A percentile compares a stretch with the other conserved stretches of the same genome.
Conservation (phyloP, 1,139 yeast species). For the Saccharomycopsis hybrid region DNA sequence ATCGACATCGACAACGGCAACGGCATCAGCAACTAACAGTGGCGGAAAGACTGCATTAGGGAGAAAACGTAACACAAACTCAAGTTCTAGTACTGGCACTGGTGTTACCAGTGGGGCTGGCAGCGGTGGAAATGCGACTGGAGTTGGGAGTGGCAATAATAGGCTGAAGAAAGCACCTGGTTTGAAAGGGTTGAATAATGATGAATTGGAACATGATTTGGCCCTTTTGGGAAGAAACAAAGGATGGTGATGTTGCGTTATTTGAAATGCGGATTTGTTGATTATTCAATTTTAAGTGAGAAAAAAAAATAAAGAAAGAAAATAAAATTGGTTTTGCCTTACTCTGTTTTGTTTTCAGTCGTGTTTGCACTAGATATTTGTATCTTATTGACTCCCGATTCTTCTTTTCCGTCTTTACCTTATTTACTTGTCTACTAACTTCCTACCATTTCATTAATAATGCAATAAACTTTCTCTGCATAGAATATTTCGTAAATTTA, state of each 20-base stretch:
- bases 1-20: background rate
- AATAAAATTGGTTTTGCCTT: no score
- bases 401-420: no score
- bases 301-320: no score
- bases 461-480: no score
- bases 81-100: background rate
- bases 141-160: slow-evolving; percentile 1
- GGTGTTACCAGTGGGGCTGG: slow-evolving; percentile 1
- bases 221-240: background rate
- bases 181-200: slow-evolving; percentile 14
- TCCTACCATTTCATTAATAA: no score
- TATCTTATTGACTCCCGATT: no score
- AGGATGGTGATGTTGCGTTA: background rate
- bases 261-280: background rate
- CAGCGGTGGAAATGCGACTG: background rate
- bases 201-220: slow-evolving; percentile 19
- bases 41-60: slow-evolving; percentile 3
- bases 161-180: slow-evolving; percentile 12
- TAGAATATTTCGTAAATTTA: no score
- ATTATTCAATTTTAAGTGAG: no score
- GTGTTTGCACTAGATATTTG: no score
- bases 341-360: no score
- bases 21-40: background rate
- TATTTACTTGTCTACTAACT: no score
- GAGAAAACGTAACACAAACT: background rate